phyloP scores from a whole-genome alignment of 305 asterid species.

The Solanum hybrid region DNA sequence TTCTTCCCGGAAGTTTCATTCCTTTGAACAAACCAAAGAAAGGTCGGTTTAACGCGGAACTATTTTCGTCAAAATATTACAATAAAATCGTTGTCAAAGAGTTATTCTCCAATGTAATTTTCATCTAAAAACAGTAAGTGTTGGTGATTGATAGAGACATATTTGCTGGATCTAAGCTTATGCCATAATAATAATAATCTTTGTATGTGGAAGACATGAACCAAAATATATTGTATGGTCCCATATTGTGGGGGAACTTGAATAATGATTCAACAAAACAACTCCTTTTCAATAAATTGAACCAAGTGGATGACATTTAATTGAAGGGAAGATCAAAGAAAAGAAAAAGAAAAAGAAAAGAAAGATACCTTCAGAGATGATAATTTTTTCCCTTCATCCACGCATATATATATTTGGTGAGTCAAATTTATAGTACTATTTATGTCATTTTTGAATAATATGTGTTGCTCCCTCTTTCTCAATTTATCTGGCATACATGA shows the following conservation, averaged over 20 bases:
- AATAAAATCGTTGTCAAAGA: not conserved
- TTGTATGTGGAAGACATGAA: not conserved
- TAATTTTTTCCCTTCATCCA: too few species aligned
- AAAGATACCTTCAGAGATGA: not conserved
- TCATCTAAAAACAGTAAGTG: not conserved
- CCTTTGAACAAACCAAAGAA: not conserved
- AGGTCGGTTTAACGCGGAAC: not conserved
- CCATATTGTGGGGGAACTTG: not conserved
- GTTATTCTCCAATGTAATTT: not conserved
- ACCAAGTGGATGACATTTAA: not conserved
- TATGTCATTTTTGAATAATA: too few species aligned
- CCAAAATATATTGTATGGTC: not conserved
- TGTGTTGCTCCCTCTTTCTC: too few species aligned
- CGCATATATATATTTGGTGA: too few species aligned
- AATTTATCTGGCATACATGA: too few species aligned
- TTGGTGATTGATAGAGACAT: not conserved
- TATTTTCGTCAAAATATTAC: not conserved
- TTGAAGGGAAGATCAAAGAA: too few species aligned
- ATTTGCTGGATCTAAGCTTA: not conserved
- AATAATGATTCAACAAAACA: not conserved
- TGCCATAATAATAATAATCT: not conserved
- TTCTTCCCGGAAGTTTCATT: not conserved
- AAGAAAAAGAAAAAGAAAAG: too few species aligned
- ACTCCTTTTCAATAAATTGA: not conserved
- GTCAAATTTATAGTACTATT: too few species aligned